phyloP scores from a whole-genome alignment of 2,329 filamentous ascomycete species.

The Harringtonia aguacate region DNA sequence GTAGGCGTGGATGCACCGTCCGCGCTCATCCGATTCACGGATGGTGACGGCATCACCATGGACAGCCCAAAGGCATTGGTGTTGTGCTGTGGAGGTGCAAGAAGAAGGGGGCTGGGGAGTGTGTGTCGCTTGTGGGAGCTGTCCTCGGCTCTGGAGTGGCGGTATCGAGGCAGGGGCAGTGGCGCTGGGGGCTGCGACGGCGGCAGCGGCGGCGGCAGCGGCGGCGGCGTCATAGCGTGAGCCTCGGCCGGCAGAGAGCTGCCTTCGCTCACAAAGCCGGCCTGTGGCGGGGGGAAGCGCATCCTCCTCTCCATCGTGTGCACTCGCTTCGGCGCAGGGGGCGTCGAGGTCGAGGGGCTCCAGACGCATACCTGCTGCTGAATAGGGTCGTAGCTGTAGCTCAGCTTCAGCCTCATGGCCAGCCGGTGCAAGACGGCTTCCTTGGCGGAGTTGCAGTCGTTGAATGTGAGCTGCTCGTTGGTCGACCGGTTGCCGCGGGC shows the following conservation, averaged over 20 bases:
- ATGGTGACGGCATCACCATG: slow-evolving; percentile 1
- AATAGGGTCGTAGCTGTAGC: slow-evolving; percentile 17
- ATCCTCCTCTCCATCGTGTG: neutral
- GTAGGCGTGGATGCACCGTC: slow-evolving; percentile 5
- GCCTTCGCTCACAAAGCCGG: neutral
- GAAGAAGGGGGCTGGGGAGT: slow-evolving; percentile 5
- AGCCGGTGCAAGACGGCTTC: slow-evolving; percentile 16
- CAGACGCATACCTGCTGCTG: slow-evolving; percentile 15
- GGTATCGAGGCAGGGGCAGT: neutral
- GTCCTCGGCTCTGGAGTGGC: neutral
- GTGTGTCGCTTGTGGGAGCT: slow-evolving; percentile 1
- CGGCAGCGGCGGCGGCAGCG: too few species aligned
- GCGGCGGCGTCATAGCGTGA: neutral
- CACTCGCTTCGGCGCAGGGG: neutral
- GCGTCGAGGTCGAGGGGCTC: slow-evolving; percentile 2
- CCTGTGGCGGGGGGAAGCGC: neutral
- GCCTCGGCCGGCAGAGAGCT: neutral
- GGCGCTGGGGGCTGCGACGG: too few species aligned
- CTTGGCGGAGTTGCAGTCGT: slow-evolving; percentile 16
- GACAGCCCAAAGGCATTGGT: slow-evolving; percentile 3
- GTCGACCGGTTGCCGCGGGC: slow-evolving; percentile 11
- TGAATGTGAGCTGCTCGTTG: slow-evolving; percentile 16
- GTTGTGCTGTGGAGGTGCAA: slow-evolving; percentile 4
- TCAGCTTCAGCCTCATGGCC: slow-evolving; percentile 17
- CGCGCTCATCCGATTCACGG: neutral